Conservation (phyloP, 2,329 filamentous ascomycete genomes). For the Elsinoe australis region DNA sequence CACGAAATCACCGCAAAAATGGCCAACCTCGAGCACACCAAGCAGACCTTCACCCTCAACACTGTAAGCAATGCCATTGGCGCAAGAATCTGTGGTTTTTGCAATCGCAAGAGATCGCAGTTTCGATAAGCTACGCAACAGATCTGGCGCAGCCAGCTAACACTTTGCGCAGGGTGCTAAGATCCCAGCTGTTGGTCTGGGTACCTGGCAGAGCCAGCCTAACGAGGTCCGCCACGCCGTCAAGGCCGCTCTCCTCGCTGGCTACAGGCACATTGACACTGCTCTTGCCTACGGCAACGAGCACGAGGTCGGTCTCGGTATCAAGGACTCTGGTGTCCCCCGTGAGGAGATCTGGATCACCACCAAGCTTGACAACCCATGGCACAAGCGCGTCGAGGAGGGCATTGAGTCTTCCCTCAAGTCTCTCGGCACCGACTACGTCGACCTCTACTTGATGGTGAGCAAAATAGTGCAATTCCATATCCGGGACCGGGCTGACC, state of each 20-base stretch:
- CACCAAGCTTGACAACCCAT: constrained; percentile 75
- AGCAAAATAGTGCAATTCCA: too few relatives aligned
- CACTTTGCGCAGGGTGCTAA: constrained; percentile 62
- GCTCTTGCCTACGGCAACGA: constrained; percentile 75
- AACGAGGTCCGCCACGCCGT: constrained; percentile 64
- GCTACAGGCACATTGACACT: constrained; percentile 42
- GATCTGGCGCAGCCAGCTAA: too few relatives aligned
- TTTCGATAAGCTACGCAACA: too few relatives aligned
- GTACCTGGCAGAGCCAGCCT: constrained; percentile 70
- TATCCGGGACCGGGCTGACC: background rate
- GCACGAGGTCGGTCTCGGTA: constrained; percentile 61
- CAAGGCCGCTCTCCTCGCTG: constrained; percentile 41
- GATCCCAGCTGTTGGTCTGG: constrained; percentile 68
- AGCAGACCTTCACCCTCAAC: constrained; percentile 47
- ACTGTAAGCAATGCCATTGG: constrained; percentile 33
- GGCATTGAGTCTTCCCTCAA: constrained; percentile 54
- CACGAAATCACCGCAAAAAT: constrained; percentile 19
- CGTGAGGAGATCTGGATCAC: constrained; percentile 66
- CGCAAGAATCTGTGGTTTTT: background rate
- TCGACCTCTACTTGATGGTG: constrained; percentile 55
- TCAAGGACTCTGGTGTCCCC: constrained; percentile 58
- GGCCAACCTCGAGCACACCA: constrained; percentile 29
- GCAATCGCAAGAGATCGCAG: background rate
- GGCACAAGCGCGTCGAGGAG: constrained; percentile 61
- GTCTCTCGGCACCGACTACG: constrained; percentile 55